Evolutionary conservation across 495 filamentous ascomycete genomes (phyloP), one percentile per base, ranked within the genome.

Genomic region (Hyaloscypha bicolor): DNA sequence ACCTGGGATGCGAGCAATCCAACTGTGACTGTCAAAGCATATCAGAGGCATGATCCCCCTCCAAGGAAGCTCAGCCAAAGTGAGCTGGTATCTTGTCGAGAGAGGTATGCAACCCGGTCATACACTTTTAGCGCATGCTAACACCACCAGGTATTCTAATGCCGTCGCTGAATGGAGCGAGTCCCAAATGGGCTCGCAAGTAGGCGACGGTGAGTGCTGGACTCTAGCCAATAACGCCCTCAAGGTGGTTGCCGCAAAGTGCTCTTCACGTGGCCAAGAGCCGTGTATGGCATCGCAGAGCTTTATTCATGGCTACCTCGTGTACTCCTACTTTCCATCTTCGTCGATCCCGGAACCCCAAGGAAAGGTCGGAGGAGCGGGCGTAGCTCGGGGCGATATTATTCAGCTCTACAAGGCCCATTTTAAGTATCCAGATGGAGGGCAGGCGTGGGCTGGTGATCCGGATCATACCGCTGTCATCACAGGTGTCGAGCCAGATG

Each of bases 171-270:
- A 56, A 8, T 82, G 77, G 77, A 72, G 76, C 42, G 65, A 77
- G 58, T 63, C 60, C 16, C 57, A 69, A 42, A 65, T 79, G 3
- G 77, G 78, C 12, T 65, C 71, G 6, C 71, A 74, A 67, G 76
- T 82, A 6, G 79, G 79, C 32, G 73, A 80, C 57, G 79, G 79
- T 14, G 76, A 81, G 64, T 82, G 79, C 67, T 81, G 79, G 79
- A 80, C 79, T 32, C 70, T 81, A 12, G 77, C 78, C 16, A 65
- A 74, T 32, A 65, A 77, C 19, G 77, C 71, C 25, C 71, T 80
- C 12, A 67, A 69, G 42, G 73, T 73, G 8, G 65, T 79, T 25
- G 75, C 66, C 19, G 67, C 65, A 6, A 67, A 72, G 14, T 72
- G 72, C 31, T 70, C 68, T n/a, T 61, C 69, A 9, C 57, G 64